Conservation (phyloP, 805 yeast genomes). For the Candida parachauliodes region DNA sequence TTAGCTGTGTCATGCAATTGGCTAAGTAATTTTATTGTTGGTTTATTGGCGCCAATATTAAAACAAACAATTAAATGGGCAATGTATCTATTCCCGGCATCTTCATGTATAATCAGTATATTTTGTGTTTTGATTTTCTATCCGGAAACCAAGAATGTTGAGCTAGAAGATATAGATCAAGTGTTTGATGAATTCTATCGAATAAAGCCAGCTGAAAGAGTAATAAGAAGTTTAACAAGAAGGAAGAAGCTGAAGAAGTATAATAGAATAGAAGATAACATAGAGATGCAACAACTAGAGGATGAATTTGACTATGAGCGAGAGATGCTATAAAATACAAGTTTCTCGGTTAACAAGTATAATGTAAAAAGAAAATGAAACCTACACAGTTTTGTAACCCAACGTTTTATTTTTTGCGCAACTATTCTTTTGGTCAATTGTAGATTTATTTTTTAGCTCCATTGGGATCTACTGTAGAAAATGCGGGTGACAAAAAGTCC, state of each 20-base stretch:
- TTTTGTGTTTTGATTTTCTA: constrained; percentile 32
- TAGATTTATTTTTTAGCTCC: too few relatives aligned
- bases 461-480: too few relatives aligned
- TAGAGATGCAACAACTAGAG: constrained; percentile 6
- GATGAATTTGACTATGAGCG: constrained; percentile 10
- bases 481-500: too few relatives aligned
- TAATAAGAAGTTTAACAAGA: constrained; percentile 9
- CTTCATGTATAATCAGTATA: constrained; percentile 33
- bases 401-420: constrained; percentile 2
- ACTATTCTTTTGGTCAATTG: too few relatives aligned
- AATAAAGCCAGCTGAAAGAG: constrained; percentile 10
- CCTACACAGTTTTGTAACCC: constrained; percentile 1
- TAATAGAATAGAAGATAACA: not conserved
- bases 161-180: constrained; percentile 39
- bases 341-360: too few relatives aligned
- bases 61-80: constrained; percentile 40
- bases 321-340: too few relatives aligned
- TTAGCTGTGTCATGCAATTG: constrained; percentile 44
- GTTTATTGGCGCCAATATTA: constrained; percentile 41
- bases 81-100: constrained; percentile 39
- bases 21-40: constrained; percentile 44
- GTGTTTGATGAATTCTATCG: constrained; percentile 33
- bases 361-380: not conserved
- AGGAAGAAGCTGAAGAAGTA: not conserved
- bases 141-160: constrained; percentile 45